Evolutionary conservation across 768 basidiomycete genomes (phyloP).

Genomic region (Leucosporidium yakuticum): DNA sequence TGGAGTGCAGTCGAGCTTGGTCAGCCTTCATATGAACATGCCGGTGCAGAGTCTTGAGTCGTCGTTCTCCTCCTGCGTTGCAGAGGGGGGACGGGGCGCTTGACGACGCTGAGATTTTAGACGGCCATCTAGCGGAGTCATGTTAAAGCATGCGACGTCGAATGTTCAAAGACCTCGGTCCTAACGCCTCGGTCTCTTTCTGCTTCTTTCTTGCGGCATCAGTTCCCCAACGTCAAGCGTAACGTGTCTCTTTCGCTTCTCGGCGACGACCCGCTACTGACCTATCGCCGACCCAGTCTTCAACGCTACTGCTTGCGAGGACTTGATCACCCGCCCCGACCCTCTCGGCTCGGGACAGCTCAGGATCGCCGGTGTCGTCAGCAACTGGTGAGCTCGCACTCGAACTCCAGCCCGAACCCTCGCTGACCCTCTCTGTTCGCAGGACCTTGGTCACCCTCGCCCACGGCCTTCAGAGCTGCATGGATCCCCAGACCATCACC

Average conservation of each 20-base stretch:
- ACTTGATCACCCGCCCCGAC: conserved; percentile 63
- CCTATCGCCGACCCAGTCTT: conserved; percentile 15
- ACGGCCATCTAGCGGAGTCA: conserved; percentile 26
- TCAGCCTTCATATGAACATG: too few species aligned
- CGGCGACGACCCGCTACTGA: too few species aligned
- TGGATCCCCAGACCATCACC: conserved; percentile 72
- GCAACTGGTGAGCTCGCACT: conserved; percentile 47
- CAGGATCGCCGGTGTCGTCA: conserved; percentile 54
- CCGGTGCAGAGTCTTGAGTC: too few species aligned
- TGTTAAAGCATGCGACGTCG: conserved; percentile 27
- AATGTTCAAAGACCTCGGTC: background rate
- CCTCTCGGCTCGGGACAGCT: conserved; percentile 43
- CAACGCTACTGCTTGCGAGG: conserved; percentile 63
- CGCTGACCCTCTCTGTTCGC: background rate
- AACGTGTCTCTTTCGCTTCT: background rate
- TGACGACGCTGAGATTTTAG: conserved; percentile 21
- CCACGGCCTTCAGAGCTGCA: conserved; percentile 50
- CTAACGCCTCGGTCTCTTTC: background rate
- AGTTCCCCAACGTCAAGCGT: conserved; percentile 38
- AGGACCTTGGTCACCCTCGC: conserved; percentile 35
- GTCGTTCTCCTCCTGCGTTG: too few species aligned
- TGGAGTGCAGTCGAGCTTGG: too few species aligned
- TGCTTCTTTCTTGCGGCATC: background rate
- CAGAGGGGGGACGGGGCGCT: background rate
- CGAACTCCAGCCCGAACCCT: background rate